Evolutionary conservation across 352 stramenopile genomes (phyloP).

Genomic region (Pythium brachiatum): DNA sequence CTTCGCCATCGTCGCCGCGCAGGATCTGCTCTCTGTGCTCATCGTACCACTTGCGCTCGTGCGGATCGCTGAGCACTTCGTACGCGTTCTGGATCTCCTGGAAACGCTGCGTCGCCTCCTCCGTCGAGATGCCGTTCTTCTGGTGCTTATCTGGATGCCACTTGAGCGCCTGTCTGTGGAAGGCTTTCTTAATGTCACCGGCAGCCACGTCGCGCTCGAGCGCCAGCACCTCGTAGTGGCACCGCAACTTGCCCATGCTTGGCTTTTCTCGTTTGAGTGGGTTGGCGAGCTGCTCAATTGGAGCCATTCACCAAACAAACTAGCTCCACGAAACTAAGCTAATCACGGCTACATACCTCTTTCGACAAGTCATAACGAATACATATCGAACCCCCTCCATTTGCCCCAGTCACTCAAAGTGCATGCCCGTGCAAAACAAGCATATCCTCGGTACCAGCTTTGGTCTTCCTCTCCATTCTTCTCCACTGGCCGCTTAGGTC

Average conservation of each 20-base stretch:
- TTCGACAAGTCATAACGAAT: no score
- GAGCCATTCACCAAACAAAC: conserved; percentile 8
- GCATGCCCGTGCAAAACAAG: no score
- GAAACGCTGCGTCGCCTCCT: conserved; percentile 78
- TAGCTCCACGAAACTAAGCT: neutral
- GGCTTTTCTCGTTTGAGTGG: neutral
- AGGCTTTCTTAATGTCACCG: conserved; percentile 75
- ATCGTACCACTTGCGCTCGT: conserved; percentile 89
- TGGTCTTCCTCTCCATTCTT: no score
- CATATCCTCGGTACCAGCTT: no score
- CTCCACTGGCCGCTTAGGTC: no score
- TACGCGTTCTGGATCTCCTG: conserved; percentile 87
- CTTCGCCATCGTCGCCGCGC: conserved; percentile 50
- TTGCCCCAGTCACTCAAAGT: no score
- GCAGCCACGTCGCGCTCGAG: conserved; percentile 52
- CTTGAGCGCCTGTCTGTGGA: conserved; percentile 65
- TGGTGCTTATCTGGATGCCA: conserved; percentile 89
- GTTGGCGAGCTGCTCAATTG: neutral
- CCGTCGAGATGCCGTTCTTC: conserved; percentile 58
- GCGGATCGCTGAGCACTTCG: conserved; percentile 80
- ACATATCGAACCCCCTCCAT: no score
- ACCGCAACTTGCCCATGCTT: conserved; percentile 39
- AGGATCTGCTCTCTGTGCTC: conserved; percentile 86
- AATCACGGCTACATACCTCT: no score
- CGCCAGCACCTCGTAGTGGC: conserved; percentile 82